Evolutionary conservation across 1,284 basidiomycete species (phyloP), one percentile per base, ranked within the genome.

Genomic region (Neolentinus lepideus): DNA sequence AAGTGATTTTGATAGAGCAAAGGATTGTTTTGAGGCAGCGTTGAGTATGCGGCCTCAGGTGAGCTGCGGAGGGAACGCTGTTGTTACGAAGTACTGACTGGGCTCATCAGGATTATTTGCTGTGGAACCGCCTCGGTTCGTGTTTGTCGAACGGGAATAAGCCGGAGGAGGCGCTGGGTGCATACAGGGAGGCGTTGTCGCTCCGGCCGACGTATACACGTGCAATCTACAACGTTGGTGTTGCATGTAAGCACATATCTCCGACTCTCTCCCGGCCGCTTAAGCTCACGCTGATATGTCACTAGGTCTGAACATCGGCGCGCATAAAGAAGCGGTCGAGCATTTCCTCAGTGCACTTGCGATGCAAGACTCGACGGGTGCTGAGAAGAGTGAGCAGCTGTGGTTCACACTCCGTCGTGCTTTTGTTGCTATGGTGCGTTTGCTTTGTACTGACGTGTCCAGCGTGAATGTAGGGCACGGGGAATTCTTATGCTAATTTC

Each of bases 71-170:
- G n/a, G 21, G 9, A 35, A 9, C 16, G 9, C 33, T 16, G 16
- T 9, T 9, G 33, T 16, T 35, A 9, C 33, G 9, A 35, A 9
- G 9, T 35, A 27, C 21, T 22, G 25, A 33, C 25, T 19, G 29
- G 9, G 8, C 45, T 47, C 8, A 19, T 25, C 67, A 89, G 85
- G 97, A 99, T 71, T 98, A 94, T 68, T 74, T 96, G 12, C 74
- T 99, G 8, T 99, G 97, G 97, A 99, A 99, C 70, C 78, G 97
- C 53, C 76, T 98, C 3, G 97, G 97, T 2, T 98, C 96, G 1
- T 94, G 91, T 4, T 77, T 99, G 36, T 97, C 95, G 16, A 99
- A 99, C 68, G 94, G 93, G 1, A 94, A 85, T 58, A 90, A 92
- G 62, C 92, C 96, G 0, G 97, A 99, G 70, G 92, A 97, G 69